A percentile compares a stretch with the other conserved stretches of the same genome.
Evolutionary conservation across 2,329 filamentous ascomycete genomes (phyloP).

Genomic region (Phialophora tarda): DNA sequence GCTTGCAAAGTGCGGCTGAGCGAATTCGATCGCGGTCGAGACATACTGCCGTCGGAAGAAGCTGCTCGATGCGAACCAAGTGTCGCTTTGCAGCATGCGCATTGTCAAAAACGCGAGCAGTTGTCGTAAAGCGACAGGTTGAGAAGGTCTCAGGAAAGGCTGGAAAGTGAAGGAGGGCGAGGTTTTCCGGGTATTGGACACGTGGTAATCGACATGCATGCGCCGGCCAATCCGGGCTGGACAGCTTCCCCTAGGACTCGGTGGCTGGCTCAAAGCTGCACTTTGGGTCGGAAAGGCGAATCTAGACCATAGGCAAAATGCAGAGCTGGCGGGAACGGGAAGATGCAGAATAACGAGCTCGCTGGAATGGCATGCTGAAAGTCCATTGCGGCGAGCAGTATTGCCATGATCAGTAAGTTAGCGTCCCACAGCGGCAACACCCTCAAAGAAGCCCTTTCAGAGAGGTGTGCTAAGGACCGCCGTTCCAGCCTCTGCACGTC

Average conservation of each 20-base stretch:
- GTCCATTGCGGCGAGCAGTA: background rate
- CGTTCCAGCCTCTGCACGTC: background rate
- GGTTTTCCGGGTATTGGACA: constrained; percentile 10
- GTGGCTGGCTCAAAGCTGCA: constrained; percentile 17
- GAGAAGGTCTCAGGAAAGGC: background rate
- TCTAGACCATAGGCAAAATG: constrained; percentile 4
- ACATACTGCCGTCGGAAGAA: background rate
- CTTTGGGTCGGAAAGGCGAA: background rate
- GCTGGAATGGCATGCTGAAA: background rate
- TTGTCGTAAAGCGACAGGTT: background rate
- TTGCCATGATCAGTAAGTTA: background rate
- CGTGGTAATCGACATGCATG: constrained; percentile 2
- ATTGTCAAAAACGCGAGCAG: background rate
- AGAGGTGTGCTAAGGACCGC: background rate
- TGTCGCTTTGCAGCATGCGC: background rate
- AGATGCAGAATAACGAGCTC: background rate
- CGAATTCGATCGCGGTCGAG: background rate
- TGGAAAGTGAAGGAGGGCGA: background rate
- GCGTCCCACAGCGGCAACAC: background rate
- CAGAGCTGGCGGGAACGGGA: background rate
- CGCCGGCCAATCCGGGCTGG: background rate
- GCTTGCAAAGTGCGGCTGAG: background rate
- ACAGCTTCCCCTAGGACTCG: background rate
- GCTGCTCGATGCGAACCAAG: background rate
- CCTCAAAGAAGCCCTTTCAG: background rate